phyloP scores from a whole-genome alignment of 805 yeast species.

The Saccharomycopsis guyanensis region DNA sequence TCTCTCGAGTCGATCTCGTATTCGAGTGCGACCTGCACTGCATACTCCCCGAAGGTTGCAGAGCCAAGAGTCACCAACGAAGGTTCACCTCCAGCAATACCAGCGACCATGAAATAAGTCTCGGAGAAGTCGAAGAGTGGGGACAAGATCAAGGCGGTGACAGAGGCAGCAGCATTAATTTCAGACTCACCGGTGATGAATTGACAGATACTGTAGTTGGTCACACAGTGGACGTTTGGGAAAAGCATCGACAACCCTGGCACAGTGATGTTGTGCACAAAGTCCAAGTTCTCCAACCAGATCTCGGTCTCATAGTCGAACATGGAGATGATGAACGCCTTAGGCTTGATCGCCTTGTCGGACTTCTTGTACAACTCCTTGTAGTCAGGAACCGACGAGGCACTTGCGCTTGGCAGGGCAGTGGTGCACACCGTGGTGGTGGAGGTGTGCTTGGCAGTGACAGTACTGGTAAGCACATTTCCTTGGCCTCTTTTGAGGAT shows the following conservation, averaged over 20 bases:
- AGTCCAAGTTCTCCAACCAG: conserved; percentile 42
- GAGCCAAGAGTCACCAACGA: conserved; percentile 48
- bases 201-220: conserved; percentile 48
- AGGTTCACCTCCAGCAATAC: conserved; percentile 63
- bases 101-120: conserved; percentile 56
- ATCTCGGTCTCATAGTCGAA: conserved; percentile 45
- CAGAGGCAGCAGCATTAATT: conserved; percentile 54
- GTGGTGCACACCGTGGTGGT: not conserved
- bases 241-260: conserved; percentile 61
- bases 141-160: conserved; percentile 45
- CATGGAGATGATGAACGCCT: conserved; percentile 49
- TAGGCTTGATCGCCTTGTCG: conserved; percentile 32
- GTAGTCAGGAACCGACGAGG: conserved; percentile 2
- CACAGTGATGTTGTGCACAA: conserved; percentile 46
- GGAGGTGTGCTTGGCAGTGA: not conserved
- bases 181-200: conserved; percentile 66
- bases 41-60: conserved; percentile 52
- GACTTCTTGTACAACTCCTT: conserved; percentile 10
- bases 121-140: conserved; percentile 50
- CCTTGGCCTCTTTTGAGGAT: conserved; percentile 1
- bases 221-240: conserved; percentile 49
- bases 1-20: conserved; percentile 50
- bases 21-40: conserved; percentile 54
- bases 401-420: not conserved
- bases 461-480: not conserved